Evolutionary conservation across 2,329 filamentous ascomycete genomes (phyloP).

Genomic region (Rutstroemia sp.): DNA sequence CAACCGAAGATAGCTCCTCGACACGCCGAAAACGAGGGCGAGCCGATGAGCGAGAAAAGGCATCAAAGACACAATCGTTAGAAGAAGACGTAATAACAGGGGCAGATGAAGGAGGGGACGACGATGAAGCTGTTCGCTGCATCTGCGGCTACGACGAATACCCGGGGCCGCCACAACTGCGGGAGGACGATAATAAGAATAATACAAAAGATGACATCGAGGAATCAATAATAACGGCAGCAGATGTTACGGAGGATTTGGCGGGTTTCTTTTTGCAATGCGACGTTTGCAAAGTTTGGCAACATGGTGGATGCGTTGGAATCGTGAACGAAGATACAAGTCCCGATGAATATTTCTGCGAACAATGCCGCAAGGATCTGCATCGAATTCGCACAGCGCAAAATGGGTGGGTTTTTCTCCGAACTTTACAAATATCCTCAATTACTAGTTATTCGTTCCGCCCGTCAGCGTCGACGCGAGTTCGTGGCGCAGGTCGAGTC

Average conservation of each 20-base stretch:
- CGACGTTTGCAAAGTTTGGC: slow-evolving; percentile 97
- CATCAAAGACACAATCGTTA: slow-evolving; percentile 44
- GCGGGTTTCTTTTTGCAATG: slow-evolving; percentile 97
- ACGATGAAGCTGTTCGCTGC: slow-evolving; percentile 92
- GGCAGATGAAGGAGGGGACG: slow-evolving; percentile 62
- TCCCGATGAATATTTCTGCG: slow-evolving; percentile 97
- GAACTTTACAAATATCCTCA: slow-evolving; percentile 7
- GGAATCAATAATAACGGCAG: slow-evolving; percentile 49
- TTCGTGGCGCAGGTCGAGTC: slow-evolving; percentile 29
- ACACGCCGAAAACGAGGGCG: slow-evolving; percentile 73
- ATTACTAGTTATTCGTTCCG: slow-evolving; percentile 15
- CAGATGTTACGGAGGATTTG: slow-evolving; percentile 60
- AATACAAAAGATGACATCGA: slow-evolving; percentile 50
- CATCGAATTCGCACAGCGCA: slow-evolving; percentile 75
- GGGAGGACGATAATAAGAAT: slow-evolving; percentile 46
- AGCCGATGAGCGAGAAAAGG: slow-evolving; percentile 26
- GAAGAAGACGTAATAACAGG: slow-evolving; percentile 43
- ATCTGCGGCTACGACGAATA: slow-evolving; percentile 94
- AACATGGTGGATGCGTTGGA: slow-evolving; percentile 94
- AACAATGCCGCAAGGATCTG: slow-evolving; percentile 84
- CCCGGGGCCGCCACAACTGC: slow-evolving; percentile 63
- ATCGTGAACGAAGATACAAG: slow-evolving; percentile 91
- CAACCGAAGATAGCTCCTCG: slow-evolving; percentile 56
- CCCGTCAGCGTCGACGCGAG: slow-evolving; percentile 24
- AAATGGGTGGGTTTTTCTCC: slow-evolving; percentile 64